Evolutionary conservation across 352 stramenopile species (phyloP).

Genomic region (Phytophthora sp.): DNA sequence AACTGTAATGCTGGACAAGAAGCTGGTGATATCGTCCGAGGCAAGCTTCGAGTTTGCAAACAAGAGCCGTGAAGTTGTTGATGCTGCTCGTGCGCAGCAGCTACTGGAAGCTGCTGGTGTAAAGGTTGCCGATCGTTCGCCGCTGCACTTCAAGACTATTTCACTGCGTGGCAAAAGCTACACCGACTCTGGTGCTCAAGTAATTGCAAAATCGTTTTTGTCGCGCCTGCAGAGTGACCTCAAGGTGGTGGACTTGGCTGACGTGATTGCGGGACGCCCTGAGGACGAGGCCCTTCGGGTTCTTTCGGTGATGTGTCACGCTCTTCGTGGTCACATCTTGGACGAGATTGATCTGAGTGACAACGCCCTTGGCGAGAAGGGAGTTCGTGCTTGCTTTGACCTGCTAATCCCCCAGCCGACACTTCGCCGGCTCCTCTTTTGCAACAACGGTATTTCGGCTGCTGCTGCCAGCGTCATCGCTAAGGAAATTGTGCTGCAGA

Average conservation of each 20-base stretch:
- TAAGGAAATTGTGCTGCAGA: slow-evolving; percentile 71
- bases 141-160: slow-evolving; percentile 59
- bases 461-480: not conserved
- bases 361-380: slow-evolving; percentile 81
- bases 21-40: slow-evolving; percentile 45
- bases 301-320: slow-evolving; percentile 78
- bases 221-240: slow-evolving; percentile 44
- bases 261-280: slow-evolving; percentile 92
- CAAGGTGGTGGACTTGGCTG: slow-evolving; percentile 84
- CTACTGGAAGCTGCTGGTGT: slow-evolving; percentile 54
- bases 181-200: slow-evolving; percentile 65
- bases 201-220: slow-evolving; percentile 63
- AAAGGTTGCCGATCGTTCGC: slow-evolving; percentile 33
- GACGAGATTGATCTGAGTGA: slow-evolving; percentile 89
- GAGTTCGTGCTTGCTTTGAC: slow-evolving; percentile 74
- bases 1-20: slow-evolving; percentile 50
- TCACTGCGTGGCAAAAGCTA: slow-evolving; percentile 83
- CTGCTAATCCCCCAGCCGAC: slow-evolving; percentile 72
- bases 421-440: slow-evolving; percentile 53
- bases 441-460: not conserved
- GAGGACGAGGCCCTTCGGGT: slow-evolving; percentile 92
- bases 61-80: slow-evolving; percentile 73
- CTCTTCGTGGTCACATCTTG: slow-evolving; percentile 77
- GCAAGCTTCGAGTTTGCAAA: slow-evolving; percentile 62
- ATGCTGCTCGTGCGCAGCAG: slow-evolving; percentile 53